These are phyloP conservation scores for Jacaranda mimosifolia DNA, from an alignment of 257 asterid species.

Conservation along the genomic window DNA sequence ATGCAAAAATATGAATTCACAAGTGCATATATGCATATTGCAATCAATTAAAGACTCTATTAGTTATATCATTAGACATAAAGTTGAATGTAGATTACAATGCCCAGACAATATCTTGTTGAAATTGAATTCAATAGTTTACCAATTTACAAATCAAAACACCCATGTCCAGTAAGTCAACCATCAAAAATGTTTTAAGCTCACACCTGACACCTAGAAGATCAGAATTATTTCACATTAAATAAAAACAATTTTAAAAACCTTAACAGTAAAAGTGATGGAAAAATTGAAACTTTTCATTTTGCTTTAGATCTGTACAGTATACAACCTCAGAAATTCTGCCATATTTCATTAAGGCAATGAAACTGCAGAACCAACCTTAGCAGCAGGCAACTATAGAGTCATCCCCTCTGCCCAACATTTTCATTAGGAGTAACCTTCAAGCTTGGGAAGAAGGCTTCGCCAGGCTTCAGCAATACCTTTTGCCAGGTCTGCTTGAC, in stretches of 20 bases:
- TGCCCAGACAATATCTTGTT: neutral
- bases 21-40: too few relatives aligned
- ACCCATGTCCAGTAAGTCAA: neutral
- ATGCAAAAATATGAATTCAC: too few relatives aligned
- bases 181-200: neutral
- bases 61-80: too few relatives aligned
- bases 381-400: too few relatives aligned
- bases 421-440: slow-evolving; percentile 45
- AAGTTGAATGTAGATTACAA: too few relatives aligned
- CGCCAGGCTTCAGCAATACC: slow-evolving; percentile 78
- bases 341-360: neutral
- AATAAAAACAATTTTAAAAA: neutral
- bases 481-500: slow-evolving; percentile 67
- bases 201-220: neutral
- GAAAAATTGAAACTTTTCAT: neutral
- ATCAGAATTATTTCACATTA: neutral
- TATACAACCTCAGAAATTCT: slow-evolving; percentile 15
- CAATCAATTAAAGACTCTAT: too few relatives aligned
- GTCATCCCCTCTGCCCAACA: neutral
- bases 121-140: neutral
- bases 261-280: neutral
- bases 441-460: slow-evolving; percentile 81
- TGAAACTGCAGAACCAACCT: too few relatives aligned
- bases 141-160: neutral
- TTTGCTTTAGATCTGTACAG: slow-evolving; percentile 18